Percentiles rank a stretch among this genome's conserved stretches.
These are phyloP conservation scores for Hyaloperonospora brassicae DNA, from an alignment of 352 stramenopile species.

Conservation along the genomic window DNA sequence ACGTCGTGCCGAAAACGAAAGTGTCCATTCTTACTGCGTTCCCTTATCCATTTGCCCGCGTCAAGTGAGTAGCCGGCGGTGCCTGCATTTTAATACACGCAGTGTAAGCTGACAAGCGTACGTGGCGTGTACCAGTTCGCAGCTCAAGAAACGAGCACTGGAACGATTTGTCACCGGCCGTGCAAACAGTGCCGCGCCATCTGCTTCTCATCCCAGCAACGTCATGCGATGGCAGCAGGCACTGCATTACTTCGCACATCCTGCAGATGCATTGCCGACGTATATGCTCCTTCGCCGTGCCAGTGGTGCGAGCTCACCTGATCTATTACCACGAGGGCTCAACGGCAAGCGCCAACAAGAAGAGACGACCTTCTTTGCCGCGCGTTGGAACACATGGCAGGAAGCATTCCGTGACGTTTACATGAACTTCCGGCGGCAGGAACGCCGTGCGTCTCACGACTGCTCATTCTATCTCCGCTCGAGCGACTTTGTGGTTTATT, in stretches of 20 bases:
- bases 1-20: conserved; percentile 54
- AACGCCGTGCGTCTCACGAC: background rate
- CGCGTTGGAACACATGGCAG: conserved; percentile 55
- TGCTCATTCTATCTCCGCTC: conserved; percentile 51
- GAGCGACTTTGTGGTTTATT: conserved; percentile 55
- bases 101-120: background rate
- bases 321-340: conserved; percentile 14
- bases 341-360: conserved; percentile 36
- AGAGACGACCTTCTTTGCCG: conserved; percentile 52
- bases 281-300: conserved; percentile 44
- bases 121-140: conserved; percentile 17
- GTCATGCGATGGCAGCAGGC: conserved; percentile 54
- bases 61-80: conserved; percentile 29
- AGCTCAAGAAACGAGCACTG: conserved; percentile 30
- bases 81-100: too few species aligned
- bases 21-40: conserved; percentile 51
- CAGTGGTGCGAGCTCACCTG: conserved; percentile 17
- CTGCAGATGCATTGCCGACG: conserved; percentile 39
- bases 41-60: conserved; percentile 52
- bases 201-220: conserved; percentile 7
- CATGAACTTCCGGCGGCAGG: conserved; percentile 42
- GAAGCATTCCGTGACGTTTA: conserved; percentile 62
- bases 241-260: conserved; percentile 62
- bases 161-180: conserved; percentile 20
- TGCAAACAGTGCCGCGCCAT: background rate